These are phyloP conservation scores for Nannizzia gypsea DNA, from an alignment of 2,329 filamentous ascomycete genomes.

Conservation along the genomic window DNA sequence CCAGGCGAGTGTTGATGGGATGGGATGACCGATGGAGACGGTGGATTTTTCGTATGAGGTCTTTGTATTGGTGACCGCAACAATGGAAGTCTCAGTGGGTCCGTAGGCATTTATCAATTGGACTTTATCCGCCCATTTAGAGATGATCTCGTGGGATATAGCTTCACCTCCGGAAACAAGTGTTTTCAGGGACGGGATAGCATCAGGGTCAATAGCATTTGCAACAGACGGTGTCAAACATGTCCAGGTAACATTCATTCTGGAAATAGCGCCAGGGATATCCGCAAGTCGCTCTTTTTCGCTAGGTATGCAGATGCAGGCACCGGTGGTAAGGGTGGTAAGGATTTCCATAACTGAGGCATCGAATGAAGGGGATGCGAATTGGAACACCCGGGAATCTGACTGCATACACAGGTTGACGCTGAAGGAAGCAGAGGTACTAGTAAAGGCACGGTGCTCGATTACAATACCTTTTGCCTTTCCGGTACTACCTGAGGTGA, in stretches of 20 bases:
- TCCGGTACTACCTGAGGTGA: conserved; percentile 74
- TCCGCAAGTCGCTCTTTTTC: conserved; percentile 65
- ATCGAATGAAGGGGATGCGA: conserved; percentile 75
- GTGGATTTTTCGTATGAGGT: conserved; percentile 9
- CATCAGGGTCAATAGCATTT: conserved; percentile 53
- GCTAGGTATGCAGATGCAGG: conserved; percentile 62
- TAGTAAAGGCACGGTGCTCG: conserved; percentile 61
- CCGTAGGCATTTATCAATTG: conserved; percentile 70
- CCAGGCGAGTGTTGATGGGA: conserved; percentile 9
- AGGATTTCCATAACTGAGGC: conserved; percentile 85
- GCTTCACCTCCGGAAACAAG: conserved; percentile 73
- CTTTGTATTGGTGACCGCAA: conserved; percentile 8
- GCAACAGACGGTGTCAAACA: conserved; percentile 79
- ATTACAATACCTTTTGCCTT: conserved; percentile 68
- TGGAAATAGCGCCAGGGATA: conserved; percentile 54
- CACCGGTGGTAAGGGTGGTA: conserved; percentile 65
- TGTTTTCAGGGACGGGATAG: conserved; percentile 59
- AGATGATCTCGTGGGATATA: conserved; percentile 58
- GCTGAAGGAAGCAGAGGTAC: conserved; percentile 41
- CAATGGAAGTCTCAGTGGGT: conserved; percentile 50
- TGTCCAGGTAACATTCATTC: conserved; percentile 59
- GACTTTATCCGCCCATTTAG: conserved; percentile 52
- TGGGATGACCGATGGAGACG: conserved; percentile 9
- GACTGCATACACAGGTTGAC: conserved; percentile 45
- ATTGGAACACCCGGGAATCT: conserved; percentile 56